Evolutionary conservation across 805 yeast species (phyloP).

Genomic region (Candida odintsovae): DNA sequence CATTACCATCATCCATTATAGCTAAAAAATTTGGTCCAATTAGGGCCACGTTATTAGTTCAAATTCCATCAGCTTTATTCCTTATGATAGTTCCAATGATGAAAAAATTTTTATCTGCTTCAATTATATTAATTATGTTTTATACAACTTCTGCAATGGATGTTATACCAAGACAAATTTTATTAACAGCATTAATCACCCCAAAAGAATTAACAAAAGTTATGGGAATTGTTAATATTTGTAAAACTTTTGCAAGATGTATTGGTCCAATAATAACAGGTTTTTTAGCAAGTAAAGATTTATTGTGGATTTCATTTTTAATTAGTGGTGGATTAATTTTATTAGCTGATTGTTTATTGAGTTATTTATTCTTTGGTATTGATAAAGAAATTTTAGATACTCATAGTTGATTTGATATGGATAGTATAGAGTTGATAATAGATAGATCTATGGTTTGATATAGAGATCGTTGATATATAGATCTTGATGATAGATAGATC

Average conservation of each 20-base stretch:
- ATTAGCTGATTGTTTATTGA: slow-evolving; percentile 29
- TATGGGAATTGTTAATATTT: slow-evolving; percentile 82
- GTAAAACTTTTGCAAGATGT: slow-evolving; percentile 79
- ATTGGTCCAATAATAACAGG: slow-evolving; percentile 83
- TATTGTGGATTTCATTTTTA: slow-evolving; percentile 44
- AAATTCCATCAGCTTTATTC: slow-evolving; percentile 70
- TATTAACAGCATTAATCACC: slow-evolving; percentile 62
- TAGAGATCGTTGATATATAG: no score
- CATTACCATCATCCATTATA: slow-evolving; percentile 70
- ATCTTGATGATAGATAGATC: no score
- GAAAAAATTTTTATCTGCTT: slow-evolving; percentile 34
- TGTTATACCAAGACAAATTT: slow-evolving; percentile 84
- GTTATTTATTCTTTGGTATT: slow-evolving; percentile 26
- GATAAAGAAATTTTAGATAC: slow-evolving; percentile 24
- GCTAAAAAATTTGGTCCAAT: slow-evolving; percentile 73
- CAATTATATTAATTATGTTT: slow-evolving; percentile 46
- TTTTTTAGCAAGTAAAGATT: slow-evolving; percentile 46
- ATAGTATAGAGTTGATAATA: no score
- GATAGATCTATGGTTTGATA: no score
- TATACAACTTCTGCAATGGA: slow-evolving; percentile 76
- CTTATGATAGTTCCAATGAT: slow-evolving; percentile 49
- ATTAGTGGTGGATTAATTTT: slow-evolving; percentile 46
- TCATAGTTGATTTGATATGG: background rate
- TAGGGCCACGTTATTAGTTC: slow-evolving; percentile 65
- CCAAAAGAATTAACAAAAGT: slow-evolving; percentile 64